Percentiles rank a stretch among this genome's conserved stretches.
These are phyloP conservation scores for Strobilomyces confusus DNA, from an alignment of 768 basidiomycete genomes.

Conservation along the genomic window DNA sequence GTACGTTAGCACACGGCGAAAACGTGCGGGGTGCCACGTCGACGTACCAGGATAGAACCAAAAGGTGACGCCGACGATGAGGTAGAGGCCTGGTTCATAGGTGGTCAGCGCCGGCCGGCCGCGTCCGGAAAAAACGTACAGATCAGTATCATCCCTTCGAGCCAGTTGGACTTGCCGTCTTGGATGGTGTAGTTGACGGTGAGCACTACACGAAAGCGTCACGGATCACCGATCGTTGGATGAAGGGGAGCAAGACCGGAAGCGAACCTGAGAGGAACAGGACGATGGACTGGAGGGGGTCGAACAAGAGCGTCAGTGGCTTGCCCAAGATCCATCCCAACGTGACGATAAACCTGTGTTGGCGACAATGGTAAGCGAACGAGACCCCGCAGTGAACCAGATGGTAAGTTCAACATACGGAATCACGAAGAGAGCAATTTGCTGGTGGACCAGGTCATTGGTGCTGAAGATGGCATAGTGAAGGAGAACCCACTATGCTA, in stretches of 20 bases:
- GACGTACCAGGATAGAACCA: conserved; percentile 49
- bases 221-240: neutral
- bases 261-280: conserved; percentile 22
- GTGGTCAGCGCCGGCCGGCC: neutral
- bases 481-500: conserved; percentile 55
- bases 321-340: conserved; percentile 81
- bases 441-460: conserved; percentile 37
- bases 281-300: conserved; percentile 70
- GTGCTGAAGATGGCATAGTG: neutral
- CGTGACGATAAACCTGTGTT: conserved; percentile 61
- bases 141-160: conserved; percentile 84
- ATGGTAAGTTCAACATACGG: conserved; percentile 36
- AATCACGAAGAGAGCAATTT: conserved; percentile 70
- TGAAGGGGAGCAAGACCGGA: conserved; percentile 7
- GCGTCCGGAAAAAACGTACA: conserved; percentile 33
- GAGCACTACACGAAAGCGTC: conserved; percentile 47
- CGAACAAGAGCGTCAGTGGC: conserved; percentile 77
- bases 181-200: conserved; percentile 83
- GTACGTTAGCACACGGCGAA: conserved; percentile 2
- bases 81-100: conserved; percentile 41
- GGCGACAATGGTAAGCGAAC: conserved; percentile 7
- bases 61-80: conserved; percentile 52
- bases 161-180: conserved; percentile 89
- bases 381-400: neutral
- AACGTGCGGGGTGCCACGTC: neutral